phyloP scores from a whole-genome alignment of 2,329 filamentous ascomycete genomes.

The Penicillium verrucosum region DNA sequence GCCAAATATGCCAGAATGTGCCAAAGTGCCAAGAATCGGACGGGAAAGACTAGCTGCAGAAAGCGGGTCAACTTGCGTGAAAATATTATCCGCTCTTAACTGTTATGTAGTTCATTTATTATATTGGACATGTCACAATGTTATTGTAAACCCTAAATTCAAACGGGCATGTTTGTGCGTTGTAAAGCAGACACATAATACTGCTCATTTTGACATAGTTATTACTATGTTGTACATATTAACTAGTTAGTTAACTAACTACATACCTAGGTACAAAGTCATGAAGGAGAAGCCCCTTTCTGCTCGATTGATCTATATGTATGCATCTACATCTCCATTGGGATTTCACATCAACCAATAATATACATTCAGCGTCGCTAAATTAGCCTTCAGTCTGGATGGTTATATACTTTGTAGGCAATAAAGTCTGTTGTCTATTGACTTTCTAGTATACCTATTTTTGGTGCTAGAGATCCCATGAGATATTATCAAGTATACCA shows the following conservation, averaged over 20 bases:
- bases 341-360: no score
- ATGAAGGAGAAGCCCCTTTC: no score
- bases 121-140: background rate
- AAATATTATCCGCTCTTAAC: background rate
- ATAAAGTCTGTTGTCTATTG: background rate
- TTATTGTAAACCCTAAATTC: background rate
- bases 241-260: no score
- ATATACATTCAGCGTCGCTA: no score
- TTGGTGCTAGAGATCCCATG: background rate
- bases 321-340: no score
- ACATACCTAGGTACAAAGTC: no score
- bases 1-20: background rate
- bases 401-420: background rate
- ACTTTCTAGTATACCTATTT: background rate
- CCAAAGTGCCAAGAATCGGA: no score
- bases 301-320: no score
- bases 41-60: background rate
- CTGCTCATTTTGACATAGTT: background rate
- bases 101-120: background rate
- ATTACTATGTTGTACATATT: background rate
- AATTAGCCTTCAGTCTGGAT: no score
- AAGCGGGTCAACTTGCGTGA: background rate
- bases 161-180: background rate
- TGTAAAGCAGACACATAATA: no score
- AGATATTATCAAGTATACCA: background rate